Conservation (phyloP, 164 flowering plant species). For the Aristolochia californica region DNA sequence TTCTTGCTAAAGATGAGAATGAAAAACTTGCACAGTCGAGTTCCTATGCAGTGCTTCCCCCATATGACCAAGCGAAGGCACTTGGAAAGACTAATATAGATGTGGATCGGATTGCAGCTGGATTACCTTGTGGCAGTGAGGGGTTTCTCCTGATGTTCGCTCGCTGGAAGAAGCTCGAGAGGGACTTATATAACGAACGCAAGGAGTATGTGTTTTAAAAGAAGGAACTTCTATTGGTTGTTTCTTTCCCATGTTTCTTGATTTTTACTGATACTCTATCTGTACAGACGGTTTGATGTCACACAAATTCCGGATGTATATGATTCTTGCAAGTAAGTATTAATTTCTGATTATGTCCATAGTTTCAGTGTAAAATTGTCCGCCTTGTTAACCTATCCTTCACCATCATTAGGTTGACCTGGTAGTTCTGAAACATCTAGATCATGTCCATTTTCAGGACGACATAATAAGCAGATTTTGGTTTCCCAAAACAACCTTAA, state of each 20-base stretch:
- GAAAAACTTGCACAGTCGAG: slow-evolving; percentile 61
- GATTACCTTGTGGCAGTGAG: slow-evolving; percentile 98
- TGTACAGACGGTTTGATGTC: slow-evolving; percentile 86
- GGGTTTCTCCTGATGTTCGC: slow-evolving; percentile 98
- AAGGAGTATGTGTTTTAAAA: slow-evolving; percentile 50
- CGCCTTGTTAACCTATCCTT: too few species aligned
- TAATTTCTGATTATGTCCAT: background rate
- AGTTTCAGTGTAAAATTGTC: too few species aligned
- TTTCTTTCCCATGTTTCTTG: too few species aligned
- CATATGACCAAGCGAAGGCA: slow-evolving; percentile 98
- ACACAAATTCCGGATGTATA: slow-evolving; percentile 99
- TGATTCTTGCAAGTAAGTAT: slow-evolving; percentile 98
- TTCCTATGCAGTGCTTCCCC: slow-evolving; percentile 63
- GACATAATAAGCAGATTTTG: too few species aligned
- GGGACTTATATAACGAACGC: slow-evolving; percentile 93
- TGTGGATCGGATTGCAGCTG: slow-evolving; percentile 92
- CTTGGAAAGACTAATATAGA: slow-evolving; percentile 94
- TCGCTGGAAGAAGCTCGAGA: slow-evolving; percentile 98
- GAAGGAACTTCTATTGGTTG: background rate
- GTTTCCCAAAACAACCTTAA: too few species aligned
- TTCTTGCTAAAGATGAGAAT: slow-evolving; percentile 83
- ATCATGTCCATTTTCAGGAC: background rate
- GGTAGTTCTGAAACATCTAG: too few species aligned
- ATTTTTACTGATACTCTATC: too few species aligned
- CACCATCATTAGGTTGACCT: too few species aligned